Base-by-base conservation (phyloP, 306 rosid species). In the Quercus berberidifolia region DNA sequence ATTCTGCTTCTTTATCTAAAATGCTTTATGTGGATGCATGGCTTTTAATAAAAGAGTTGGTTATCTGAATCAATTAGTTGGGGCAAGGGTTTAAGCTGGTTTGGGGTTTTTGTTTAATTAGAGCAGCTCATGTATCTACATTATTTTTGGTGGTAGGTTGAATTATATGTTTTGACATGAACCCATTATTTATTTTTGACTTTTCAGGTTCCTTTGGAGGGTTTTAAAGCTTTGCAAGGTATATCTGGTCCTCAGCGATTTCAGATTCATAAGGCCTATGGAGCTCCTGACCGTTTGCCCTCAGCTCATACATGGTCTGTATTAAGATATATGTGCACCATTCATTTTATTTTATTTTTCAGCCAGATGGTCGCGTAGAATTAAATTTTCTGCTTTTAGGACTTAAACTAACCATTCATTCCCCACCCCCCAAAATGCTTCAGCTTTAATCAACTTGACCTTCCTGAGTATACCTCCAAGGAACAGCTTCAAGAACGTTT, bases 201-300 rank as follows among this genome's bases (percentile, higher is more conserved):
- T 84, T 74, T 86, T 77, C 92, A 96, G 99, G 97, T 96, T 87
- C 99, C 99, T 5, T 82, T 96, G 90, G 99, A 96, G 77, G 99
- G 99, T 74, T 96, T 96, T 79, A 93, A 83, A 89, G 98, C 98
- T 51, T 88, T 96, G 91, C 98, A 96, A 90, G 99, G 99, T 73
- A 93, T 96, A 74, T 96, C 99, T 73, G 99, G 99, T 80, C 90
- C 99, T 67, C 99, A 96, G 78, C 89, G 91, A 93, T 96, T 96
- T 87, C 99, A 96, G 89, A 90, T 96, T 85, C 99, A 93, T 91
- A 96, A 91, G 90, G 98, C 99, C 21, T 96, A 96, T 79, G 99
- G 99, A 74, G 93, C 96, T 83, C 98, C 99, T 54, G 99, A 96
- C 86, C 84, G 98, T 57, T 83, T 96, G 49, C 99, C 99, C 52